phyloP scores from a whole-genome alignment of 1,284 basidiomycete genomes.

The Cryptococcus sp. region DNA sequence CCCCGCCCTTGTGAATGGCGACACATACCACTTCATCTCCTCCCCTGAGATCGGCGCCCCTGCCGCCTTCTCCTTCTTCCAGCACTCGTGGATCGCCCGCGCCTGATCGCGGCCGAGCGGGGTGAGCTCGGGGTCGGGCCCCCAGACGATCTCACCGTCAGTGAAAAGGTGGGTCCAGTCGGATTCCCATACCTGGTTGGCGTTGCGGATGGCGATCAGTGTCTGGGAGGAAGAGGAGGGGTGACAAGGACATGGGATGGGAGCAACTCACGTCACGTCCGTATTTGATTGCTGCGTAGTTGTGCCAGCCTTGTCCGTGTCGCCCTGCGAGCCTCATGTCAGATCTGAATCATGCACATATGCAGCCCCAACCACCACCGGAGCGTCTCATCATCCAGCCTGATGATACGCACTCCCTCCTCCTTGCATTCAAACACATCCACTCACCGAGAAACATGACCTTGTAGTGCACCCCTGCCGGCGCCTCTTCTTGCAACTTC shows the following conservation, averaged over 20 bases:
- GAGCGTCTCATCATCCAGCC: neutral
- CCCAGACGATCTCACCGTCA: slow-evolving; percentile 72
- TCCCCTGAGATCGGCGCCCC: slow-evolving; percentile 61
- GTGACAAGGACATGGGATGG: neutral
- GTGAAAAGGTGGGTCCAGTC: slow-evolving; percentile 68
- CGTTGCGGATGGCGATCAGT: neutral
- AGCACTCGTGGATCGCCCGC: slow-evolving; percentile 54
- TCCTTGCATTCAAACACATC: neutral
- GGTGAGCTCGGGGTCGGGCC: slow-evolving; percentile 75
- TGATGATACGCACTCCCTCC: neutral
- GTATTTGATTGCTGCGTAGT: slow-evolving; percentile 65
- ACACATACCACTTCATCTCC: slow-evolving; percentile 59
- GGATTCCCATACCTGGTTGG: slow-evolving; percentile 48
- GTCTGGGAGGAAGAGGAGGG: neutral
- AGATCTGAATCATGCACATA: too few relatives aligned
- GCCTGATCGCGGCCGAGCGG: slow-evolving; percentile 65
- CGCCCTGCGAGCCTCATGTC: slow-evolving; percentile 25
- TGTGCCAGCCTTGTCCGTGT: slow-evolving; percentile 50
- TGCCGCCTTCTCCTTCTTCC: slow-evolving; percentile 57
- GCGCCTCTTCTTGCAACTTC: slow-evolving; percentile 35
- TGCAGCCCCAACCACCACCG: neutral
- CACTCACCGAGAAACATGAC: slow-evolving; percentile 44
- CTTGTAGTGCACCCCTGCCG: slow-evolving; percentile 43
- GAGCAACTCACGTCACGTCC: slow-evolving; percentile 55
- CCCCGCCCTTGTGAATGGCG: slow-evolving; percentile 69